These are phyloP conservation scores for Begonia fuchsioides DNA, from an alignment of 306 rosid genomes.

Conservation along the genomic window DNA sequence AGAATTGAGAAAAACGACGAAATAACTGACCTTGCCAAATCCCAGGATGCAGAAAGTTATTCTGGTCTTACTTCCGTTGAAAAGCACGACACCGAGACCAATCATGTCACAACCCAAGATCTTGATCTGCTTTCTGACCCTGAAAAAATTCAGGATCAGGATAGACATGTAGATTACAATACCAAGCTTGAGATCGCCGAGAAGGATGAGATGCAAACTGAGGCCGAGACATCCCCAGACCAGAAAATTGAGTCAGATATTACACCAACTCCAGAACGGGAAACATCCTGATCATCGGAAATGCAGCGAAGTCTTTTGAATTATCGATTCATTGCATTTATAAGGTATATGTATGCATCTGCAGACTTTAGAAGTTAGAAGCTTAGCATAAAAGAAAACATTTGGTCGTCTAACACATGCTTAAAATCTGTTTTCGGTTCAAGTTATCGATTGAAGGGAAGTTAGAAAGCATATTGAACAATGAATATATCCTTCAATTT, in stretches of 20 bases:
- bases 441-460: too few species aligned
- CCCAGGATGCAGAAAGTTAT: slow-evolving; percentile 3
- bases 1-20: background rate
- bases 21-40: slow-evolving; percentile 4
- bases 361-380: too few species aligned
- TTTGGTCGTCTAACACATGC: too few species aligned
- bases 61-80: slow-evolving; percentile 2
- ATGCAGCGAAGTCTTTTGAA: slow-evolving; percentile 1
- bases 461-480: too few species aligned
- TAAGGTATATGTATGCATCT: too few species aligned
- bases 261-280: background rate
- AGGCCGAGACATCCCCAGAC: background rate
- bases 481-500: too few species aligned
- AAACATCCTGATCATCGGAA: slow-evolving; percentile 6
- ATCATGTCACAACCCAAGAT: background rate
- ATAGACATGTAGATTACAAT: background rate
- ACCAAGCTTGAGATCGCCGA: background rate
- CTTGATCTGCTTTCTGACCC: background rate
- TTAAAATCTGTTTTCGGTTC: too few species aligned
- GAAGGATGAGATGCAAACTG: slow-evolving; percentile 1
- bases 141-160: background rate
- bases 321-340: too few species aligned
- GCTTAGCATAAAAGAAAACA: too few species aligned
- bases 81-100: slow-evolving; percentile 2
- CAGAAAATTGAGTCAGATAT: slow-evolving; percentile 2